Conservation (phyloP, 768 basidiomycete genomes). For the Exidia glandulosa region DNA sequence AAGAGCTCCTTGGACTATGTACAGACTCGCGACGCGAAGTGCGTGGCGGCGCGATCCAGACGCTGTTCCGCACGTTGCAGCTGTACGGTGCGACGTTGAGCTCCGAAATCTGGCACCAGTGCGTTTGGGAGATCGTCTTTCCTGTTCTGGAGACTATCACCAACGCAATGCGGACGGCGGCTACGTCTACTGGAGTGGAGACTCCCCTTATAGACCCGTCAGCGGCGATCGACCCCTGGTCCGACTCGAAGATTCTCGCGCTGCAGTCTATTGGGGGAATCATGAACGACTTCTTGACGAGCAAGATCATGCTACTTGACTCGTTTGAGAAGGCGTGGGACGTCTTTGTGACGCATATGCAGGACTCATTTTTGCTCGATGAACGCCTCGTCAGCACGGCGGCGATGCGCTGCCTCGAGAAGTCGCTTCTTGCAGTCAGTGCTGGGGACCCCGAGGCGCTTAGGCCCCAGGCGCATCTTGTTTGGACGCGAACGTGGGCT, state of each 20-base stretch:
- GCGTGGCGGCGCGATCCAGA: constrained; percentile 88
- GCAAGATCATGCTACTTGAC: constrained; percentile 61
- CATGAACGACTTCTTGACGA: constrained; percentile 65
- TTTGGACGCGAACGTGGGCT: constrained; percentile 57
- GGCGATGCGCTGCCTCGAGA: constrained; percentile 76
- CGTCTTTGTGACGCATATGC: constrained; percentile 60
- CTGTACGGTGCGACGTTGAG: constrained; percentile 84
- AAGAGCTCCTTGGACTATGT: constrained; percentile 74
- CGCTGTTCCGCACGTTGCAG: constrained; percentile 86
- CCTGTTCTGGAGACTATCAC: constrained; percentile 70
- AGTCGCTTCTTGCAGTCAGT: constrained; percentile 51
- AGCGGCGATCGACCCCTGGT: constrained; percentile 46
- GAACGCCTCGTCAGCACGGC: constrained; percentile 64
- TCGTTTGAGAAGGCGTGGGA: constrained; percentile 67
- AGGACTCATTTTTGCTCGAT: constrained; percentile 58
- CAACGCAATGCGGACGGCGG: constrained; percentile 34
- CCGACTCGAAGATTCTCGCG: constrained; percentile 81
- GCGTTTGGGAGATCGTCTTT: constrained; percentile 85
- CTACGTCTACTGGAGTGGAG: constrained; percentile 6
- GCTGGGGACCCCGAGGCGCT: constrained; percentile 22
- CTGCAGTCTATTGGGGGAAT: constrained; percentile 76
- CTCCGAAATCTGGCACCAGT: constrained; percentile 76
- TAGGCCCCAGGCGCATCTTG: constrained; percentile 33
- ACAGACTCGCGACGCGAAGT: constrained; percentile 79
- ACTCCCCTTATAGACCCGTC: constrained; percentile 1